Evolutionary conservation across 768 basidiomycete genomes (phyloP), one percentile per base, ranked within the genome.

Genomic region (Candolleomyces efflorescens): DNA sequence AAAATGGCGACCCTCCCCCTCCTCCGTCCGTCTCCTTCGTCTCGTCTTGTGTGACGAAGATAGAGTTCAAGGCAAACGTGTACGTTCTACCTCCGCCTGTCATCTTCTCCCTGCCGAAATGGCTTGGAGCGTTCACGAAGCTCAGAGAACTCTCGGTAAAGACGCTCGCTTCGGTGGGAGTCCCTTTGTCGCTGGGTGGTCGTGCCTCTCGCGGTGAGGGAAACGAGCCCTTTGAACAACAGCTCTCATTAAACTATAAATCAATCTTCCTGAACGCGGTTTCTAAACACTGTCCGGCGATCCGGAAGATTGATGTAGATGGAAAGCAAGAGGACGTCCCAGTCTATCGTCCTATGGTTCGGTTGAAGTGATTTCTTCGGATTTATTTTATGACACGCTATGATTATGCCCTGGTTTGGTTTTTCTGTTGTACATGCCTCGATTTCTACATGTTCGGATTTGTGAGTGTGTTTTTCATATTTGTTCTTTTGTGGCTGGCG

Each of bases 21-120:
- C 54, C 53, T 1, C 7, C 11, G 3, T 47, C 53, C 24, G 22
- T 43, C 49, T 9, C 17, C 27, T 18, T 54, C 24, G 49, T 47
- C 44, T 41, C 60, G 23, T 26, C 32, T 12, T 54, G 60, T 44
- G 36, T 68, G 44, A 60, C 63, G 20, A 56, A 58, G 27, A 15
- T 71, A 15, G 63, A 67, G 41, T 50, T 69, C 24, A 55, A 60
- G n/a, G 49, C 68, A 15, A 56, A 59, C 32, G 59, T 63, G 23
- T 68, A 68, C 44, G 45, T 60, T n/a, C 59, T 69, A 11, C 60
- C 67, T 1, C 54, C 46, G 15, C 47, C 58, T 10, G 52, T 65
- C n/a, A 53, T 61, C 13, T 15, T 51, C 11, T 60, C 49, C 13
- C 64, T 68, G 17, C 65, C 65, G 26, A 60, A 51, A 23, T 67